Conservation (phyloP, 2,329 filamentous ascomycete genomes). For the Diaporthe destruens region DNA sequence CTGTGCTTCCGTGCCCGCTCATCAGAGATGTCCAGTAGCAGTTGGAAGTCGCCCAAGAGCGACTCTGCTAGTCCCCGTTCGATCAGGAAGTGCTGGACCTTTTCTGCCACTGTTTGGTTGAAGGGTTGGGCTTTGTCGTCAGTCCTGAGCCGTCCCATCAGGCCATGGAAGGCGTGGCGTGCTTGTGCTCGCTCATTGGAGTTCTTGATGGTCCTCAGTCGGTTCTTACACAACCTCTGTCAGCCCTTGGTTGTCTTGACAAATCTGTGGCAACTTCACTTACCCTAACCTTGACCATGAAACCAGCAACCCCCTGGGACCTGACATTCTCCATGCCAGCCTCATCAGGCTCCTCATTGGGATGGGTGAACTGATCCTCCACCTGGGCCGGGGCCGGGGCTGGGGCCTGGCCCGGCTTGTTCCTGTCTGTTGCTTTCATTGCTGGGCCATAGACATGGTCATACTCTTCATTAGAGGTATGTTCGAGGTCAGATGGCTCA, state of each 20-base stretch:
- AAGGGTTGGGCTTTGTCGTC: not conserved
- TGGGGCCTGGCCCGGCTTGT: not conserved
- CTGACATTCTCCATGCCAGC: not conserved
- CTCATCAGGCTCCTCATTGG: not conserved
- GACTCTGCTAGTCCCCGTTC: not conserved
- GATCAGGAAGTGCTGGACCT: not conserved
- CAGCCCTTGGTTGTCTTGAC: not conserved
- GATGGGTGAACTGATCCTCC: constrained; percentile 6
- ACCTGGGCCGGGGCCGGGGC: not conserved
- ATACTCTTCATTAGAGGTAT: not conserved
- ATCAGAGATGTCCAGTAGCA: not conserved
- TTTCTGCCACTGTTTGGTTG: not conserved
- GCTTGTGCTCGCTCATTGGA: not conserved
- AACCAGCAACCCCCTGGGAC: not conserved
- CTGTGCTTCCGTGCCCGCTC: not conserved
- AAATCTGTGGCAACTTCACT: not conserved
- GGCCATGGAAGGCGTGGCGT: not conserved
- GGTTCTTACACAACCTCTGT: constrained; percentile 3
- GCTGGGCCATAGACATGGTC: not conserved
- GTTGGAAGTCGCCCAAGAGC: constrained; percentile 30
- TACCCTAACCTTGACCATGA: constrained; percentile 7
- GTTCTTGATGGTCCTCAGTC: not conserved
- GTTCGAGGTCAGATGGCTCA: not conserved
- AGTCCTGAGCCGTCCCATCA: not conserved
- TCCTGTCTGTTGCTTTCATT: not conserved